Percentiles rank a stretch among this genome's conserved stretches.
phyloP scores from a whole-genome alignment of 306 rosid genomes.

The Pueraria montana region DNA sequence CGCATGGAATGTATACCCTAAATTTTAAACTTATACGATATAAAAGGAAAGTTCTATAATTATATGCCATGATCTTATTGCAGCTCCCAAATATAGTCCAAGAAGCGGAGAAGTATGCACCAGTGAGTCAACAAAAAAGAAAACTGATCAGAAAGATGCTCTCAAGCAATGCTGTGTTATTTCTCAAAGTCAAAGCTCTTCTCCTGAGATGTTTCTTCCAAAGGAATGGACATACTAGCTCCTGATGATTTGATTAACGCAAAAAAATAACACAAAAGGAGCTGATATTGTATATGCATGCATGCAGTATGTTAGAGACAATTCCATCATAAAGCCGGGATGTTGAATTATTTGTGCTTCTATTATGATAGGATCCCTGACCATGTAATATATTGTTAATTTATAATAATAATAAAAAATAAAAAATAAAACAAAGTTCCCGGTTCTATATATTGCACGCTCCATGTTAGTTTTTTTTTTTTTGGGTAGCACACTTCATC shows the following conservation, averaged over 20 bases:
- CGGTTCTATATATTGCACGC: neutral
- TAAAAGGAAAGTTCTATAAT: neutral
- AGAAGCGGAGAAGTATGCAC: slow-evolving; percentile 25
- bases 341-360: neutral
- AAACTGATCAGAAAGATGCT: slow-evolving; percentile 43
- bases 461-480: neutral
- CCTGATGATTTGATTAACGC: neutral
- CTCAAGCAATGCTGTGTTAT: slow-evolving; percentile 49
- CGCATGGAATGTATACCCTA: neutral
- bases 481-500: no score
- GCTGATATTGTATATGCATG: neutral
- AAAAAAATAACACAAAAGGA: neutral
- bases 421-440: slow-evolving; percentile 12
- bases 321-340: slow-evolving; percentile 31
- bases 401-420: slow-evolving; percentile 20
- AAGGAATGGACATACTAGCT: slow-evolving; percentile 79
- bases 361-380: slow-evolving; percentile 2
- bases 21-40: neutral
- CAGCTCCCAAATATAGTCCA: slow-evolving; percentile 36
- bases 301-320: neutral
- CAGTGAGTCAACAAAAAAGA: slow-evolving; percentile 34
- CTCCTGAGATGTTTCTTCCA: slow-evolving; percentile 73
- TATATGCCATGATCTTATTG: neutral
- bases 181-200: slow-evolving; percentile 50
- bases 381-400: neutral